phyloP scores from a whole-genome alignment of 2,329 filamentous ascomycete genomes.

The Hypoxylon sp. region DNA sequence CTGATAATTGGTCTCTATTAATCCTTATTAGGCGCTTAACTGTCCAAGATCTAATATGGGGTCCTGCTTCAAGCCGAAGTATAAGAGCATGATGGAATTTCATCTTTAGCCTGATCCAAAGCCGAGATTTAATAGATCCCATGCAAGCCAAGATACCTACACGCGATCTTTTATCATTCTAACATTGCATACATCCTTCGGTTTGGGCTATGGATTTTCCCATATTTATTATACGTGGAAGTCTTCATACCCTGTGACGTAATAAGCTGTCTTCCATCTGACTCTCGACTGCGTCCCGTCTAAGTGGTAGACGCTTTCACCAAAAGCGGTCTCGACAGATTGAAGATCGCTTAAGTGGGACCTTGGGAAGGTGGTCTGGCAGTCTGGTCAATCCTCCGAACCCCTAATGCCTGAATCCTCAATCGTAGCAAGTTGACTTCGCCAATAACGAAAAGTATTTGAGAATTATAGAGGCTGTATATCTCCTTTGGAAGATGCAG shows the following conservation, averaged over 20 bases:
- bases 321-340: no score
- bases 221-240: not conserved
- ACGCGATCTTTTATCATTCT: not conserved
- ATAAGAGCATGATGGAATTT: not conserved
- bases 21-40: not conserved
- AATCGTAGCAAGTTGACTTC: not conserved
- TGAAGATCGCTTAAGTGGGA: not conserved
- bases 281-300: not conserved
- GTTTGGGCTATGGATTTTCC: not conserved
- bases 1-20: not conserved
- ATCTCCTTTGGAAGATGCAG: not conserved
- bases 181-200: conserved; percentile 1
- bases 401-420: not conserved
- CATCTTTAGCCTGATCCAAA: not conserved
- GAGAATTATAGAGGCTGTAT: not conserved
- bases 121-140: not conserved
- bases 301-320: no score
- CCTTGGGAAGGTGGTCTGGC: not conserved
- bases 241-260: conserved; percentile 1
- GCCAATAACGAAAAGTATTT: not conserved
- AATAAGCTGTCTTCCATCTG: not conserved
- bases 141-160: not conserved
- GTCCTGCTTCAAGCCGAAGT: not conserved
- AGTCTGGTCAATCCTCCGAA: no score
- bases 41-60: not conserved